These are phyloP conservation scores for Dichomitus squalens DNA, from an alignment of 1,284 basidiomycete genomes.

Conservation along the genomic window DNA sequence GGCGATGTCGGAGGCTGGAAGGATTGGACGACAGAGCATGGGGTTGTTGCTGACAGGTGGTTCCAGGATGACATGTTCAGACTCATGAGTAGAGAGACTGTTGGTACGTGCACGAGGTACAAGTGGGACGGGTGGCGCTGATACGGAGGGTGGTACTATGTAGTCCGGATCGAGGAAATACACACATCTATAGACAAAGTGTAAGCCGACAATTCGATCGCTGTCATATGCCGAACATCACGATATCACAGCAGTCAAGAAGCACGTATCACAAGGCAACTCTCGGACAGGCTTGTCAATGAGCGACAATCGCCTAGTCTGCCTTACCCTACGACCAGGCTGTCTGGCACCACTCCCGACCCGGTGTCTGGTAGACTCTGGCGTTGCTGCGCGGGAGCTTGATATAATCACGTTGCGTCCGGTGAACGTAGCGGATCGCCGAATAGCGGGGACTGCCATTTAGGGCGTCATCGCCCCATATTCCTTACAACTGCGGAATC, in stretches of 20 bases:
- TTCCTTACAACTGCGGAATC: background rate
- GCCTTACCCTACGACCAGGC: background rate
- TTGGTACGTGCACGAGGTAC: constrained; percentile 64
- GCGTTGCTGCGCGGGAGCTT: background rate
- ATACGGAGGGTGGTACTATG: constrained; percentile 67
- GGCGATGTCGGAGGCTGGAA: constrained; percentile 81
- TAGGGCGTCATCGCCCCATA: constrained; percentile 2
- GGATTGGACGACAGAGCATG: constrained; percentile 59
- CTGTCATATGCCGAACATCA: too few relatives aligned
- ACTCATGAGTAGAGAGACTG: constrained; percentile 68
- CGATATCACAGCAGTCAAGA: too few relatives aligned
- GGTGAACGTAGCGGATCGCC: background rate
- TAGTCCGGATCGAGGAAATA: constrained; percentile 80
- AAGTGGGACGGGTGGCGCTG: constrained; percentile 61
- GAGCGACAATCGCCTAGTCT: too few relatives aligned
- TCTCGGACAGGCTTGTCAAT: too few relatives aligned
- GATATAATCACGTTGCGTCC: background rate
- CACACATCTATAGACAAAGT: constrained; percentile 56
- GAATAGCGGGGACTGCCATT: background rate
- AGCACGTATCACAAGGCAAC: background rate
- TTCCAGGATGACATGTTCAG: constrained; percentile 76
- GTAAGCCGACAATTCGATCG: background rate
- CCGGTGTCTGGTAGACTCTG: background rate
- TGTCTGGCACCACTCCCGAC: background rate
- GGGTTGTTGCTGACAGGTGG: constrained; percentile 75